These are phyloP conservation scores for Candida lessepsii DNA, from an alignment of 805 yeast species.

Conservation along the genomic window DNA sequence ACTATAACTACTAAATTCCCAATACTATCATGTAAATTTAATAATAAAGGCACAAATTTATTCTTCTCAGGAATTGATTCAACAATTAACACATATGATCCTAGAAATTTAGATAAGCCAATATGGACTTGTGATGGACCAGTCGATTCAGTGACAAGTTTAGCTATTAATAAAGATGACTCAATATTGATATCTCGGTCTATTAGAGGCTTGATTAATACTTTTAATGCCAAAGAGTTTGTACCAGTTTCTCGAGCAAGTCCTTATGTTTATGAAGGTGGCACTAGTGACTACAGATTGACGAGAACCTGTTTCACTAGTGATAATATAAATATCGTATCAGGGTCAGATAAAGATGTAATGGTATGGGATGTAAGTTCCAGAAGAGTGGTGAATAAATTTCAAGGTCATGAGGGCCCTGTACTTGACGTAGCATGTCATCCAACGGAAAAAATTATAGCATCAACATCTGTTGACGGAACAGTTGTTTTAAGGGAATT, in stretches of 20 bases:
- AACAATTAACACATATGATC: slow-evolving; percentile 56
- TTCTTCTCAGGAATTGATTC: slow-evolving; percentile 73
- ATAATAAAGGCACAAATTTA: slow-evolving; percentile 39
- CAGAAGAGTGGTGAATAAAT: slow-evolving; percentile 45
- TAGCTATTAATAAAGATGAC: slow-evolving; percentile 48
- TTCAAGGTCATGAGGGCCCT: slow-evolving; percentile 60
- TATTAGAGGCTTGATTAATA: slow-evolving; percentile 54
- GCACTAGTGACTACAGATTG: slow-evolving; percentile 45
- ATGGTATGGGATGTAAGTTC: slow-evolving; percentile 61
- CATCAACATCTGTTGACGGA: slow-evolving; percentile 57
- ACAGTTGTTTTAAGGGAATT: slow-evolving; percentile 48
- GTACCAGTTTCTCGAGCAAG: slow-evolving; percentile 42
- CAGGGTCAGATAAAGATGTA: slow-evolving; percentile 64
- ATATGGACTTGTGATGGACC: slow-evolving; percentile 45
- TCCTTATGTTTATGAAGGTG: slow-evolving; percentile 55
- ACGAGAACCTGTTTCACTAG: slow-evolving; percentile 50
- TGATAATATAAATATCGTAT: slow-evolving; percentile 38
- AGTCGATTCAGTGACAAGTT: slow-evolving; percentile 56
- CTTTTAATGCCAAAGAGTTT: slow-evolving; percentile 48
- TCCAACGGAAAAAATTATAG: slow-evolving; percentile 39
- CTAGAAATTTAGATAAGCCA: slow-evolving; percentile 40
- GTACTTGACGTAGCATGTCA: slow-evolving; percentile 61
- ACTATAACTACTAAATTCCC: slow-evolving; percentile 54
- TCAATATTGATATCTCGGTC: slow-evolving; percentile 51
- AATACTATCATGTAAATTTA: slow-evolving; percentile 44